Percentiles rank a stretch among this genome's conserved stretches.
phyloP scores from a whole-genome alignment of 116 monocot species.

The Thalassia testudinum region DNA sequence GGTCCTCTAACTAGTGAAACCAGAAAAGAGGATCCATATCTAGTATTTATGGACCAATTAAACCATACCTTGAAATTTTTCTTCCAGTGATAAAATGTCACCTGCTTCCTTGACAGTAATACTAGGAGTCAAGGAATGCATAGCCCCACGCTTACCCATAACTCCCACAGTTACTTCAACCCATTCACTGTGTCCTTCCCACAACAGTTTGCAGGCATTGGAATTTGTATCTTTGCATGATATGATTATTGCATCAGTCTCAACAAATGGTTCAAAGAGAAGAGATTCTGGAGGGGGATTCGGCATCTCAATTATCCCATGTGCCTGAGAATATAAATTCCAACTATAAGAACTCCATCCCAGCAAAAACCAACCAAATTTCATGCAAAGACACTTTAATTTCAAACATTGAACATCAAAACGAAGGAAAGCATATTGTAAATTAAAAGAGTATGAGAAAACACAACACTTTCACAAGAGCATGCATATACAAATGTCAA shows the following conservation, averaged over 20 bases:
- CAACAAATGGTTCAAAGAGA: constrained; percentile 86
- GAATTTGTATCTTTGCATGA: constrained; percentile 27
- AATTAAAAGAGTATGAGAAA: too few species aligned
- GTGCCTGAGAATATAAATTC: constrained; percentile 28
- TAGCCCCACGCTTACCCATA: constrained; percentile 44
- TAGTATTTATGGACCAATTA: neutral
- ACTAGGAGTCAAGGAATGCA: constrained; percentile 78
- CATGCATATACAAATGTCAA: too few species aligned
- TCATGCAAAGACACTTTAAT: too few species aligned
- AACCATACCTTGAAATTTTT: constrained; percentile 83
- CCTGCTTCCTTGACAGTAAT: constrained; percentile 90
- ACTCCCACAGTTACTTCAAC: constrained; percentile 91
- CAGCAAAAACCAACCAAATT: too few species aligned
- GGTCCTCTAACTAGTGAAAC: too few species aligned
- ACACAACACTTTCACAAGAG: too few species aligned
- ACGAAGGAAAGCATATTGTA: too few species aligned
- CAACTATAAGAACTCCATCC: too few species aligned
- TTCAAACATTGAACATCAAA: too few species aligned
- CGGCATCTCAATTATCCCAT: constrained; percentile 95
- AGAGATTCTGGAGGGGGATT: constrained; percentile 39
- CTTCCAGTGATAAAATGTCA: constrained; percentile 86
- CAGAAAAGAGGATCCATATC: too few species aligned
- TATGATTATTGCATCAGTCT: constrained; percentile 73
- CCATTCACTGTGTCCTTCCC: constrained; percentile 68
- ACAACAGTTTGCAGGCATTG: constrained; percentile 28